Evolutionary conservation across 2,329 filamentous ascomycete genomes (phyloP).

Genomic region (Neonectria neomacrospora): DNA sequence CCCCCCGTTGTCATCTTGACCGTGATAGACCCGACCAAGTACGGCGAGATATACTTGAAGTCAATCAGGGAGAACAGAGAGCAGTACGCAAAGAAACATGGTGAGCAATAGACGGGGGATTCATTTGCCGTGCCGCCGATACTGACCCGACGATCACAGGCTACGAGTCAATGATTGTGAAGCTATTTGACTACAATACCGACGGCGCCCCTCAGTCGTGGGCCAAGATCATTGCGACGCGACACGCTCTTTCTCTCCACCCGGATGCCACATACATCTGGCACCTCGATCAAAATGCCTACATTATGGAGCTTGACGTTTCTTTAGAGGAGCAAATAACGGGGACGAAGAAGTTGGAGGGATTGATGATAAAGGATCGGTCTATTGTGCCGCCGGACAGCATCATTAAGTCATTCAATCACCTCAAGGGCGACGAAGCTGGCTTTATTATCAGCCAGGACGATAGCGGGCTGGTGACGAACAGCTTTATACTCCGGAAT

Average conservation of each 20-base stretch:
- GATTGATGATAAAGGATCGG: constrained; percentile 83
- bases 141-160: constrained; percentile 62
- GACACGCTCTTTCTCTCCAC: constrained; percentile 85
- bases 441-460: constrained; percentile 90
- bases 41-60: constrained; percentile 74
- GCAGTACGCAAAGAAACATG: constrained; percentile 86
- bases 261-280: constrained; percentile 85
- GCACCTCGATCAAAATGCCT: constrained; percentile 84
- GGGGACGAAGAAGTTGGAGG: constrained; percentile 73
- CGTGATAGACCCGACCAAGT: constrained; percentile 75
- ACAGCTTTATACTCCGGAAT: constrained; percentile 82
- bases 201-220: constrained; percentile 70
- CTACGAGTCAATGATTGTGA: constrained; percentile 86
- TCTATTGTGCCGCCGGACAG: constrained; percentile 94
- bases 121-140: neutral
- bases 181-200: constrained; percentile 79
- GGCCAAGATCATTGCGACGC: constrained; percentile 84
- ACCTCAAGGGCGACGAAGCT: constrained; percentile 80
- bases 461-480: constrained; percentile 77
- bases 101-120: constrained; percentile 59
- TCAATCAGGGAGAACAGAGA: constrained; percentile 84
- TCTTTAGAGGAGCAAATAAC: constrained; percentile 79
- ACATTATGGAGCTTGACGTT: constrained; percentile 86
- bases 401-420: constrained; percentile 92
- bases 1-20: constrained; percentile 84